phyloP scores from a whole-genome alignment of 495 filamentous ascomycete species.

The Lophiotrema nucula region DNA sequence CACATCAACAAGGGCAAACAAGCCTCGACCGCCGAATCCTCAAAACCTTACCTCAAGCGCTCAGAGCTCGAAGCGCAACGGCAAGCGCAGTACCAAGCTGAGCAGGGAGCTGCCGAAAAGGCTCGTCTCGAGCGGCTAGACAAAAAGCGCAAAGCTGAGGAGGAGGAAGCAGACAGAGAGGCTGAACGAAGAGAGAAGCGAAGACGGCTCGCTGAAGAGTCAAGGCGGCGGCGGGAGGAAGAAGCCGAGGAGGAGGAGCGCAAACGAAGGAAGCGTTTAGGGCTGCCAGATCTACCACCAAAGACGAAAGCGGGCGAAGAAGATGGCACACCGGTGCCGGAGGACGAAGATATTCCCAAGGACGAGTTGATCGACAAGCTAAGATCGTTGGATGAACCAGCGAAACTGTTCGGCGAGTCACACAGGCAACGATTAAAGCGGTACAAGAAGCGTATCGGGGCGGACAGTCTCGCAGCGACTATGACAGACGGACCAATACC shows the following conservation, averaged over 20 bases:
- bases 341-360: slow-evolving; percentile 68
- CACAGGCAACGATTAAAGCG: slow-evolving; percentile 65
- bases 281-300: slow-evolving; percentile 70
- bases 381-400: slow-evolving; percentile 70
- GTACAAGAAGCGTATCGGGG: slow-evolving; percentile 60
- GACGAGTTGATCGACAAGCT: slow-evolving; percentile 66
- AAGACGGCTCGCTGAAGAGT: slow-evolving; percentile 76
- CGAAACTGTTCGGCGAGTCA: slow-evolving; percentile 77
- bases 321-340: slow-evolving; percentile 42
- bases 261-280: slow-evolving; percentile 55
- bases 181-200: slow-evolving; percentile 76
- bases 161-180: slow-evolving; percentile 71
- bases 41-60: slow-evolving; percentile 83
- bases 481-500: slow-evolving; percentile 56
- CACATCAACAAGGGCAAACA: slow-evolving; percentile 79
- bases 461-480: slow-evolving; percentile 50
- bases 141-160: slow-evolving; percentile 86
- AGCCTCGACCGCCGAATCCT: slow-evolving; percentile 11
- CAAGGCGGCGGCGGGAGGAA: slow-evolving; percentile 63
- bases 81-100: slow-evolving; percentile 72
- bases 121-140: slow-evolving; percentile 64
- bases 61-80: slow-evolving; percentile 83
- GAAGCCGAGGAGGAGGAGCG: slow-evolving; percentile 60
- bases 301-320: slow-evolving; percentile 45
- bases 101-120: slow-evolving; percentile 67